Conservation (phyloP, 768 basidiomycete species). For the Termitomyces sp. region DNA sequence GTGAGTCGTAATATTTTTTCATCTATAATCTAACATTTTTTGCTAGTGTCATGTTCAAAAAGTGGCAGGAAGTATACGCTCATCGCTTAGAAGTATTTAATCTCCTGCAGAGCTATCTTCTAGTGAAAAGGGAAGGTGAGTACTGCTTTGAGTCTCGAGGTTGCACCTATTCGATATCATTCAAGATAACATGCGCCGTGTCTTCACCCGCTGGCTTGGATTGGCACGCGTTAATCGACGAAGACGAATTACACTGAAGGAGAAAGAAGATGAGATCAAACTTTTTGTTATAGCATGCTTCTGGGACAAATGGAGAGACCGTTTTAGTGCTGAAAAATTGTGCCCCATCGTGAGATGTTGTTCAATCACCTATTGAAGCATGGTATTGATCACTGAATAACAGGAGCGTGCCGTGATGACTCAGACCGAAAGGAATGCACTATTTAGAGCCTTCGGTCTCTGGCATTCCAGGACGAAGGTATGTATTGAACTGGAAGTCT, state of each 20-base stretch:
- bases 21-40: not conserved
- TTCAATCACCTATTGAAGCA: not conserved
- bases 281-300: constrained; percentile 44
- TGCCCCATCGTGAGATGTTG: constrained; percentile 53
- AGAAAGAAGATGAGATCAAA: constrained; percentile 61
- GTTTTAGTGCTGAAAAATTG: constrained; percentile 60
- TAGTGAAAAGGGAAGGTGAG: constrained; percentile 76
- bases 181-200: constrained; percentile 61
- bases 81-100: constrained; percentile 69
- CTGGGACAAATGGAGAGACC: constrained; percentile 83
- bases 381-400: constrained; percentile 3
- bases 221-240: constrained; percentile 59
- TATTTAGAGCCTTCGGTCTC: constrained; percentile 64
- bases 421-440: constrained; percentile 54
- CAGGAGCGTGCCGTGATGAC: constrained; percentile 60
- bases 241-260: constrained; percentile 53
- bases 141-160: not conserved
- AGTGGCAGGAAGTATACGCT: constrained; percentile 62
- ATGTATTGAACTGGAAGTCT: constrained; percentile 10
- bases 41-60: constrained; percentile 52
- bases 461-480: constrained; percentile 80
- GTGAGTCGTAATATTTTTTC: constrained; percentile 18
- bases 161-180: not conserved
- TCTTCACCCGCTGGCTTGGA: constrained; percentile 69
- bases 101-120: constrained; percentile 81